phyloP scores from a whole-genome alignment of 805 yeast species.

The Saccharomyces mikatae region DNA sequence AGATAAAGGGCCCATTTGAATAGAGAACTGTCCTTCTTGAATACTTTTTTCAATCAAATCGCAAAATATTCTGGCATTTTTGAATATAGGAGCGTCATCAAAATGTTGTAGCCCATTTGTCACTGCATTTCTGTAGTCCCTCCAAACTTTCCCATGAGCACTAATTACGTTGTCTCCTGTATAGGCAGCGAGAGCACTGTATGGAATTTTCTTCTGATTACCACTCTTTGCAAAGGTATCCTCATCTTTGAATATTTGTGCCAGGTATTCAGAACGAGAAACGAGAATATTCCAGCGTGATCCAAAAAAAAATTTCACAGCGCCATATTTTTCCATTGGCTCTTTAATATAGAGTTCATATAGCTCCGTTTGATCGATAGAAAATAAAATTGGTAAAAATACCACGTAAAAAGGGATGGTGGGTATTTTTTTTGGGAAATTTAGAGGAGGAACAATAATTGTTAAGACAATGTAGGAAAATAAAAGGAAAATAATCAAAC shows the following conservation, averaged over 20 bases:
- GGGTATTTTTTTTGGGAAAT: conserved; percentile 47
- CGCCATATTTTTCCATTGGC: conserved; percentile 45
- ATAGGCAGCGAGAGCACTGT: conserved; percentile 44
- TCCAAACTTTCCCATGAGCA: conserved; percentile 49
- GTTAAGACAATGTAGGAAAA: conserved; percentile 7
- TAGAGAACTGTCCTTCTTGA: neutral
- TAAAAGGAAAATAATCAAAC: neutral
- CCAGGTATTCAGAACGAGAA: conserved; percentile 39
- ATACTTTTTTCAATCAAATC: conserved; percentile 16
- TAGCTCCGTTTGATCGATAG: conserved; percentile 42
- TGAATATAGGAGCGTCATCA: conserved; percentile 30
- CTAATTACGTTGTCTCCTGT: conserved; percentile 57
- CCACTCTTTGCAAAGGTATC: conserved; percentile 50
- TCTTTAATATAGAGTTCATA: conserved; percentile 37
- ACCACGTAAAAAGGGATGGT: conserved; percentile 55
- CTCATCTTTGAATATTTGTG: conserved; percentile 42
- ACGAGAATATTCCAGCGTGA: conserved; percentile 55
- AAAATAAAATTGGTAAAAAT: conserved; percentile 38
- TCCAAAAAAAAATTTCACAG: conserved; percentile 52
- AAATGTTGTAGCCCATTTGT: conserved; percentile 46
- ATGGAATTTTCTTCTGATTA: conserved; percentile 49
- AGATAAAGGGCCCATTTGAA: conserved; percentile 34
- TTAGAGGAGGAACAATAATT: conserved; percentile 38
- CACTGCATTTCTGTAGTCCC: conserved; percentile 36
- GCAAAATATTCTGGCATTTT: conserved; percentile 34